A percentile compares a stretch with the other conserved stretches of the same genome.
phyloP scores from a whole-genome alignment of 805 yeast species.

The Millerozyma acaciae region DNA sequence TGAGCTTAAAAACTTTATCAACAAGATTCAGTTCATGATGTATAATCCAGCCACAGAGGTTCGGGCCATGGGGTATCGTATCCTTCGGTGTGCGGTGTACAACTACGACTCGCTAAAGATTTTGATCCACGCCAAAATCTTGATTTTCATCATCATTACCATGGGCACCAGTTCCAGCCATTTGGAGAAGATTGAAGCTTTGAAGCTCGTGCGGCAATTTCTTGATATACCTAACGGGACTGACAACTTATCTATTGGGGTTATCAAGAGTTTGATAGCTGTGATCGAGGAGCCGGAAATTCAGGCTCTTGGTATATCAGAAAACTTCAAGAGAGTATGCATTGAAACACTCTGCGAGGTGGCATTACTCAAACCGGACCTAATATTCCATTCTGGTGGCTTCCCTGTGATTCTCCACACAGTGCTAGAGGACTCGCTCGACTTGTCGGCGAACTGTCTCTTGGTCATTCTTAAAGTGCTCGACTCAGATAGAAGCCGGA shows the following conservation, averaged over 20 bases:
- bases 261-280: slow-evolving; percentile 63
- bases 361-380: slow-evolving; percentile 35
- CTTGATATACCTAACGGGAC: slow-evolving; percentile 51
- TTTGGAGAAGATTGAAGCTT: slow-evolving; percentile 72
- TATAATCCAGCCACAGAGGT: slow-evolving; percentile 56
- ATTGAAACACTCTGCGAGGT: slow-evolving; percentile 39
- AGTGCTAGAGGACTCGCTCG: slow-evolving; percentile 29
- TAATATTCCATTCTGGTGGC: slow-evolving; percentile 52
- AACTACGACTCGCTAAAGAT: slow-evolving; percentile 51
- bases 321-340: slow-evolving; percentile 44
- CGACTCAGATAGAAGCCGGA: slow-evolving; percentile 53
- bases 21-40: slow-evolving; percentile 57
- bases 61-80: slow-evolving; percentile 70
- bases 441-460: slow-evolving; percentile 16
- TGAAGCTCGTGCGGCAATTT: slow-evolving; percentile 64
- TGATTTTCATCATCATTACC: slow-evolving; percentile 60
- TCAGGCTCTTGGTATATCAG: slow-evolving; percentile 10
- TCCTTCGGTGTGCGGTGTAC: slow-evolving; percentile 61
- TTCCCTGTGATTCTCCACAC: slow-evolving; percentile 42
- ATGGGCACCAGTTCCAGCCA: slow-evolving; percentile 54
- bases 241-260: slow-evolving; percentile 53
- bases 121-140: slow-evolving; percentile 53
- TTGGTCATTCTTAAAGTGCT: slow-evolving; percentile 48
- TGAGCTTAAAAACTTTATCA: slow-evolving; percentile 52
- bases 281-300: slow-evolving; percentile 45